Conservation (phyloP, 768 basidiomycete genomes). For the Kwoniella bestiolae region DNA sequence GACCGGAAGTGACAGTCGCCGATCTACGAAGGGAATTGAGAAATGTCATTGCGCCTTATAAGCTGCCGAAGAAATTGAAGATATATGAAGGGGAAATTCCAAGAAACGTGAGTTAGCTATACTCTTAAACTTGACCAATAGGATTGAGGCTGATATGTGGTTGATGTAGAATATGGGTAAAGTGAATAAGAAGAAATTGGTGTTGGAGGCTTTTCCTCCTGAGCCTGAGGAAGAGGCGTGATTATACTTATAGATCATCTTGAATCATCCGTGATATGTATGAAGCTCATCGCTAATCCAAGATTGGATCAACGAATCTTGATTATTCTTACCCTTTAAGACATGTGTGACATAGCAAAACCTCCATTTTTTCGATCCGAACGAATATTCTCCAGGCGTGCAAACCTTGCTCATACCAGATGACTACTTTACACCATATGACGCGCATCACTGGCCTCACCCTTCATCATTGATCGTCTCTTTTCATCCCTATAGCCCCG, state of each 20-base stretch:
- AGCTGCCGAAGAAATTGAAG: constrained; percentile 31
- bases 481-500: no score
- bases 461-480: no score
- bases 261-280: no score
- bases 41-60: constrained; percentile 28
- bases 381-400: no score
- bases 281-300: no score
- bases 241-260: background rate
- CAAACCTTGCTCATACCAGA: no score
- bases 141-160: background rate
- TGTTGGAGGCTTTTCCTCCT: constrained; percentile 25
- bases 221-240: background rate
- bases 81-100: constrained; percentile 35
- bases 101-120: constrained; percentile 27
- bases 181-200: constrained; percentile 31
- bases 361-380: no score
- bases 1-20: constrained; percentile 13
- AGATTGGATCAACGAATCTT: no score
- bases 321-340: no score
- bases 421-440: no score
- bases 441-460: no score
- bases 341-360: no score
- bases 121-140: background rate
- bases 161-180: constrained; percentile 31
- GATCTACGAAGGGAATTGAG: constrained; percentile 30